A percentile compares a stretch with the other conserved stretches of the same genome.
phyloP scores from a whole-genome alignment of 106 monocot genomes.

The Apostasia ramifera region DNA sequence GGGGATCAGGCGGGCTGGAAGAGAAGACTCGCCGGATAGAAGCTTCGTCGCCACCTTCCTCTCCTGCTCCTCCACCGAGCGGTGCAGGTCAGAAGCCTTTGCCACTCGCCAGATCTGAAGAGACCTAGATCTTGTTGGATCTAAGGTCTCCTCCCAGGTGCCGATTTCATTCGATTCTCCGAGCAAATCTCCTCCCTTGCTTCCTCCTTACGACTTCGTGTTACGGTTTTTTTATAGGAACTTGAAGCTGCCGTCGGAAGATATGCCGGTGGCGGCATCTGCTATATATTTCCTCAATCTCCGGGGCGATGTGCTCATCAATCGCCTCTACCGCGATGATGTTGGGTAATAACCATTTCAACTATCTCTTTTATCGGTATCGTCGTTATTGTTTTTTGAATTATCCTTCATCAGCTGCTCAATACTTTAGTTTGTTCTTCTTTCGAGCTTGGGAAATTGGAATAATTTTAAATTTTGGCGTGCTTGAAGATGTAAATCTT shows the following conservation, averaged over 20 bases:
- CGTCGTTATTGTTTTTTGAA: too few relatives aligned
- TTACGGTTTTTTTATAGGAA: not conserved
- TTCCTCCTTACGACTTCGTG: not conserved
- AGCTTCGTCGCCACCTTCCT: not conserved
- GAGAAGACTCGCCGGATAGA: not conserved
- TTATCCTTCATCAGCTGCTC: too few relatives aligned
- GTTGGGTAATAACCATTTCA: constrained; percentile 52
- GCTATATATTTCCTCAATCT: constrained; percentile 98
- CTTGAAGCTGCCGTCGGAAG: constrained; percentile 6
- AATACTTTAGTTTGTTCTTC: too few relatives aligned
- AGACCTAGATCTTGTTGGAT: not conserved
- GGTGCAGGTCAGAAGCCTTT: not conserved
- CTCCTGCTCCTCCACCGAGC: not conserved
- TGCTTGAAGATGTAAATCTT: too few relatives aligned
- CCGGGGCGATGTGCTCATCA: constrained; percentile 98
- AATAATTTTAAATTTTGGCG: too few relatives aligned
- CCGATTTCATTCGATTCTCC: not conserved
- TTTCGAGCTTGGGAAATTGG: too few relatives aligned
- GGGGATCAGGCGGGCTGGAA: not conserved
- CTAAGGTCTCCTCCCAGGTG: too few relatives aligned
- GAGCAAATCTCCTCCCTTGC: not conserved
- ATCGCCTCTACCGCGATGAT: constrained; percentile 99
- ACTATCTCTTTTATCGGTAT: not conserved
- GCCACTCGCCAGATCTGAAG: not conserved
- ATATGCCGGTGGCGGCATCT: constrained; percentile 98